These are phyloP conservation scores for Malassezia japonica DNA, from an alignment of 1,284 basidiomycete genomes.

Conservation along the genomic window DNA sequence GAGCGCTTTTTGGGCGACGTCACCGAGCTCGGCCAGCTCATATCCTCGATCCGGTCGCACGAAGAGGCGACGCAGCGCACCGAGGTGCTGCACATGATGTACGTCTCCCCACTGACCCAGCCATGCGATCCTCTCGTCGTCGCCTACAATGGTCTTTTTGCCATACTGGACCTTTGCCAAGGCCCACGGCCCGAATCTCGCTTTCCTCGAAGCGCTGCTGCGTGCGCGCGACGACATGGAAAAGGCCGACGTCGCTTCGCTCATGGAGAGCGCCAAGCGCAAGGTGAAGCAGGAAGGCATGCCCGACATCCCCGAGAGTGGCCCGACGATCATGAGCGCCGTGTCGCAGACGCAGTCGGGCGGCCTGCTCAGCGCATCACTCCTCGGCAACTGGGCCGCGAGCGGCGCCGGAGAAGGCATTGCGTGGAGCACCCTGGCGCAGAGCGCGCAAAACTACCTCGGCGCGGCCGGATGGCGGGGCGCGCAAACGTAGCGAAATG, in stretches of 20 bases:
- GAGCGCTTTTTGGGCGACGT: slow-evolving; percentile 76
- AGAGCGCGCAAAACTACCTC: slow-evolving; percentile 19
- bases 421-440: slow-evolving; percentile 16
- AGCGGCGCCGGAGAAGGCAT: slow-evolving; percentile 1
- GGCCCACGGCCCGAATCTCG: slow-evolving; percentile 80
- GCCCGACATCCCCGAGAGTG: slow-evolving; percentile 34
- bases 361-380: slow-evolving; percentile 17
- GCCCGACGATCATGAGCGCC: slow-evolving; percentile 36
- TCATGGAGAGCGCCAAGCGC: slow-evolving; percentile 85
- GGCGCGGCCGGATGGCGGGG: slow-evolving; percentile 15
- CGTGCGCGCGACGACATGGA: slow-evolving; percentile 83
- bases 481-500: too few relatives aligned
- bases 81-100: slow-evolving; percentile 65
- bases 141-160: slow-evolving; percentile 82
- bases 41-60: slow-evolving; percentile 65
- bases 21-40: slow-evolving; percentile 66
- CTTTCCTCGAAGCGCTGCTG: slow-evolving; percentile 81
- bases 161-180: slow-evolving; percentile 90
- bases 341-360: slow-evolving; percentile 29
- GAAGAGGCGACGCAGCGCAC: slow-evolving; percentile 74
- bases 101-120: slow-evolving; percentile 52
- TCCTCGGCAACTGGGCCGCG: slow-evolving; percentile 18
- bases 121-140: slow-evolving; percentile 73
- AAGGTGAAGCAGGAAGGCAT: slow-evolving; percentile 59
- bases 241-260: slow-evolving; percentile 70